These are phyloP conservation scores for Aspergillus affinis DNA, from an alignment of 495 filamentous ascomycete species.

Conservation along the genomic window DNA sequence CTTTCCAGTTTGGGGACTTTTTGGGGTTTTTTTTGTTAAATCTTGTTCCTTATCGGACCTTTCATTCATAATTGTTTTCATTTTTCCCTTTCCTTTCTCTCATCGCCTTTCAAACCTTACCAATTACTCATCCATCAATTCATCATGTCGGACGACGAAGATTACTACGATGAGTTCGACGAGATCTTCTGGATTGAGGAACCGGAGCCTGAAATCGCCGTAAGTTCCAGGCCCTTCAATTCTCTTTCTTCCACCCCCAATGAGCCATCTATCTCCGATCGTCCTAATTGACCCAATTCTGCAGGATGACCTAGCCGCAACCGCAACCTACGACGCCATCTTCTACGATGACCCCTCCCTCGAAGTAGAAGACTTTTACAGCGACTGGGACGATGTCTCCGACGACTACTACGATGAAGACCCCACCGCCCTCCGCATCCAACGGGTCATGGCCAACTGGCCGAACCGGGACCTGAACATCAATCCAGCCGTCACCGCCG, in stretches of 20 bases:
- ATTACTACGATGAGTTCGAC: slow-evolving; percentile 47
- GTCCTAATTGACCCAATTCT: slow-evolving; percentile 5
- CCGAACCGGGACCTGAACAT: background rate
- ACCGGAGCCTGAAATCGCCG: slow-evolving; percentile 39
- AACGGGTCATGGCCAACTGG: slow-evolving; percentile 18
- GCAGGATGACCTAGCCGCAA: slow-evolving; percentile 52
- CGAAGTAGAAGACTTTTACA: slow-evolving; percentile 44
- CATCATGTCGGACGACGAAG: slow-evolving; percentile 53
- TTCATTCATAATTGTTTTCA: background rate
- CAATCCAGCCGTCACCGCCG: background rate
- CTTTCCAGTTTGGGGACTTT: background rate
- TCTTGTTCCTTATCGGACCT: background rate
- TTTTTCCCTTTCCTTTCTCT: background rate
- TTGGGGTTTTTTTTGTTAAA: background rate
- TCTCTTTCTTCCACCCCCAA: background rate
- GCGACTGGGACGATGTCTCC: slow-evolving; percentile 51
- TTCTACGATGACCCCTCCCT: slow-evolving; percentile 41
- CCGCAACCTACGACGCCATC: slow-evolving; percentile 42
- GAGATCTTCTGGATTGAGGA: slow-evolving; percentile 46
- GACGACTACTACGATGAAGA: slow-evolving; percentile 54
- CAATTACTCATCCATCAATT: slow-evolving; percentile 4
- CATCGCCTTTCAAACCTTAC: background rate
- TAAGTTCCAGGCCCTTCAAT: slow-evolving; percentile 24
- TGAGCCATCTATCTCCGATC: background rate
- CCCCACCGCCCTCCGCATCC: slow-evolving; percentile 28